Evolutionary conservation across 139 green algal species (phyloP).

Genomic region (Gonium pectorale): DNA sequence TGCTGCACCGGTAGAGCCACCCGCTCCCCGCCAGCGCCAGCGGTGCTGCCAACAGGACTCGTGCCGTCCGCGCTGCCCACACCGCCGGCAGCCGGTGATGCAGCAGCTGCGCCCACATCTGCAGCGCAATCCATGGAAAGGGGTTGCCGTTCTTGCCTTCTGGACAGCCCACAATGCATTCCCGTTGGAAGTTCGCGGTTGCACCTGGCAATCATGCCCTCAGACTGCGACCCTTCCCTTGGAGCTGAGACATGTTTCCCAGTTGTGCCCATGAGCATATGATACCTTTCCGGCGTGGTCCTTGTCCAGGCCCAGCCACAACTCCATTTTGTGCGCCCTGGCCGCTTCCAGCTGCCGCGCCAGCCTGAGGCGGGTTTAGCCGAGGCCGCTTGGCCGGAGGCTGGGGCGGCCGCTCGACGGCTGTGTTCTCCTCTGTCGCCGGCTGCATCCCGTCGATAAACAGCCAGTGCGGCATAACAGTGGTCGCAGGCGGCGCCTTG

Average conservation of each 20-base stretch:
- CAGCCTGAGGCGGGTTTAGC: neutral
- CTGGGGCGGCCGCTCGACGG: slow-evolving; percentile 38
- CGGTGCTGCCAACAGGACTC: neutral
- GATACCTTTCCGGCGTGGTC: neutral
- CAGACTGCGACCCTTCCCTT: neutral
- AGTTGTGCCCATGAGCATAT: neutral
- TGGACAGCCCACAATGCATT: neutral
- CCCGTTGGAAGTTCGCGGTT: neutral
- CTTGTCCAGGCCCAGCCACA: neutral
- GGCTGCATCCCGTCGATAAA: slow-evolving; percentile 92
- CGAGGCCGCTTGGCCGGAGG: slow-evolving; percentile 48
- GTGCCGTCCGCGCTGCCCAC: neutral
- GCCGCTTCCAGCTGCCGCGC: slow-evolving; percentile 17
- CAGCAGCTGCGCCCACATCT: neutral
- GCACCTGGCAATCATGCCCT: neutral
- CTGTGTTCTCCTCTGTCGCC: slow-evolving; percentile 88
- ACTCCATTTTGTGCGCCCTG: too few relatives aligned
- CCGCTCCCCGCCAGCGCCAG: slow-evolving; percentile 23
- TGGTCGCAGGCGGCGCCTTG: slow-evolving; percentile 76
- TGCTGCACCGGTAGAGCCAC: slow-evolving; percentile 82
- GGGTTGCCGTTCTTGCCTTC: neutral
- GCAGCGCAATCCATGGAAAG: neutral
- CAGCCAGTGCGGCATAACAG: slow-evolving; percentile 90
- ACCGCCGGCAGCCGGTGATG: neutral
- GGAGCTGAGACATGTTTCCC: neutral